These are phyloP conservation scores for Neurospora sp. DNA, from an alignment of 495 filamentous ascomycete species.

Conservation along the genomic window DNA sequence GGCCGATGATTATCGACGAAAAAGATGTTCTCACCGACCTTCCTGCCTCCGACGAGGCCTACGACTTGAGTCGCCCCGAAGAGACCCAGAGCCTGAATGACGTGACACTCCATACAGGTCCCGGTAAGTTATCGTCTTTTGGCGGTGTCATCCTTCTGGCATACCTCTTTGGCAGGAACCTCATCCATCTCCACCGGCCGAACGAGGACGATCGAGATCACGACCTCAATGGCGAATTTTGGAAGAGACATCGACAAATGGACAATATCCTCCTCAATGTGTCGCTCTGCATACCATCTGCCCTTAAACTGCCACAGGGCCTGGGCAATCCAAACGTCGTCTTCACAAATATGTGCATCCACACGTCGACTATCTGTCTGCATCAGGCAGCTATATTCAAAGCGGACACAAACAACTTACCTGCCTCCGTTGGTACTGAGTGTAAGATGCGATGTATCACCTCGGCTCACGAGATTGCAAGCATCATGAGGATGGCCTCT, in stretches of 20 bases:
- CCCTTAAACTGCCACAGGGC: conserved; percentile 70
- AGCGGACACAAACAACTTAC: conserved; percentile 78
- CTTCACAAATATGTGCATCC: conserved; percentile 93
- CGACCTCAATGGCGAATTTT: conserved; percentile 90
- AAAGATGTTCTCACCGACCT: conserved; percentile 82
- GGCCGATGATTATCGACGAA: conserved; percentile 92
- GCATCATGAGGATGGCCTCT: conserved; percentile 90
- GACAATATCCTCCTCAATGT: conserved; percentile 86
- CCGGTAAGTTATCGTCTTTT: conserved; percentile 62
- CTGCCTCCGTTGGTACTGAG: conserved; percentile 66
- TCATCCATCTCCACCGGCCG: conserved; percentile 87
- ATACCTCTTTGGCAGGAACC: conserved; percentile 85
- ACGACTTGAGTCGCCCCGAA: conserved; percentile 64
- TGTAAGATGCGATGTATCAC: conserved; percentile 90
- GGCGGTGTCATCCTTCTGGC: conserved; percentile 77
- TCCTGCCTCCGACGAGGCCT: conserved; percentile 79
- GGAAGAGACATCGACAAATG: conserved; percentile 83
- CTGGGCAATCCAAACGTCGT: conserved; percentile 76
- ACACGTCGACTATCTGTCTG: conserved; percentile 92
- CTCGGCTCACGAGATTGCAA: conserved; percentile 89
- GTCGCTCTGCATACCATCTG: conserved; percentile 69
- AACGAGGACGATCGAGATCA: conserved; percentile 71
- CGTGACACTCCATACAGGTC: conserved; percentile 60
- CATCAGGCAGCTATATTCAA: conserved; percentile 98
- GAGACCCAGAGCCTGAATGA: conserved; percentile 58